Evolutionary conservation across 23 red algal species (phyloP).

Genomic region (Agarophyton chilense): DNA sequence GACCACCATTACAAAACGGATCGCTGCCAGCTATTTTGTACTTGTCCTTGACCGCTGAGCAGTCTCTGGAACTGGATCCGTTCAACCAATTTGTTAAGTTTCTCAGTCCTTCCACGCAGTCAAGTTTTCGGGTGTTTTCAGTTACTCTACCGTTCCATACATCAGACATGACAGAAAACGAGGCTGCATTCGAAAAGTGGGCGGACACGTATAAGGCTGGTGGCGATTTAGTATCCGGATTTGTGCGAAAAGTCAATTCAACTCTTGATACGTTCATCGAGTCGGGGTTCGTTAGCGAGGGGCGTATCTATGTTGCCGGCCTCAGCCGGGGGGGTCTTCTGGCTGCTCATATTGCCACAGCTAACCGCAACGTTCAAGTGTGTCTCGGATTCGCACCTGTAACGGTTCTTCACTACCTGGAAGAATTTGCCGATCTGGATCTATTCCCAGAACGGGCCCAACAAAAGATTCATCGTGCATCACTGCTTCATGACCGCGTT

Average conservation of each 20-base stretch:
- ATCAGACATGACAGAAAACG: slow-evolving; percentile 43
- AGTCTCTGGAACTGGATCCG: slow-evolving; percentile 63
- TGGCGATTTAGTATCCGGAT: slow-evolving; percentile 51
- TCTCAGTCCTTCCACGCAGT: not conserved
- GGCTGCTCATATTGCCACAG: slow-evolving; percentile 40
- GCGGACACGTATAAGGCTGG: slow-evolving; percentile 56
- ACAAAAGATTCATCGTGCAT: slow-evolving; percentile 29
- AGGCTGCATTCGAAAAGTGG: slow-evolving; percentile 48
- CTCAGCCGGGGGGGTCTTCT: slow-evolving; percentile 67
- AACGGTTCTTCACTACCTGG: slow-evolving; percentile 46
- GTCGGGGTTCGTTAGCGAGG: not conserved
- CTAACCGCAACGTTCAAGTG: slow-evolving; percentile 21
- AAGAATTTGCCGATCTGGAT: slow-evolving; percentile 39
- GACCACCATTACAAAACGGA: slow-evolving; percentile 21
- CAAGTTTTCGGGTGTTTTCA: slow-evolving; percentile 47
- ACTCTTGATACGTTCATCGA: slow-evolving; percentile 33
- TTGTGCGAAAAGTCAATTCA: slow-evolving; percentile 19
- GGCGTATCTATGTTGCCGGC: slow-evolving; percentile 24
- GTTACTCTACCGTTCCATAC: slow-evolving; percentile 63
- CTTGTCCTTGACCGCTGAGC: slow-evolving; percentile 52
- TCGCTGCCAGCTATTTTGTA: slow-evolving; percentile 65
- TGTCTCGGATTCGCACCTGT: slow-evolving; percentile 61
- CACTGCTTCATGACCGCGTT: slow-evolving; percentile 15
- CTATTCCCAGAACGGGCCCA: not conserved
- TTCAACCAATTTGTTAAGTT: slow-evolving; percentile 63